Base-by-base conservation (phyloP, 768 basidiomycete species). In the Imleria badia region DNA sequence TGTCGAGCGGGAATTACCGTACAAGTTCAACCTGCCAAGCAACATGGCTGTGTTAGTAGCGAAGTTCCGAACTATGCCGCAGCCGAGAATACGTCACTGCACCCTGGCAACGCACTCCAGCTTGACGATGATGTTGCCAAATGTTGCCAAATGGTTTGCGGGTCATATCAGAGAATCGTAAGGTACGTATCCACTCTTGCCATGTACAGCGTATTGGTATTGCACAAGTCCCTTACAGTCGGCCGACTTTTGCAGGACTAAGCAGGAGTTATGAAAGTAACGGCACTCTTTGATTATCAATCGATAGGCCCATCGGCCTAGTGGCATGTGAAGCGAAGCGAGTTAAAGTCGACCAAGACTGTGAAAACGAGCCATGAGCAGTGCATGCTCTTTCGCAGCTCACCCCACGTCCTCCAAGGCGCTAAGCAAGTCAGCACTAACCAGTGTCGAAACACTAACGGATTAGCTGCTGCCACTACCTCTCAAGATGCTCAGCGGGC, bases 401-500 rank as follows among this genome's bases (percentile, higher is more conserved):
- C 44, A 39, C 33, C 35, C 14, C 22, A 45, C n/a, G 26, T 11
- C 36, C 45, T 36, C 22, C 19, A 41, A 29, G 45, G 15, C 36
- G 50, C 19, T 30, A 36, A 51, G 23, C 39, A 34, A 44, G 20
- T 20, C 40, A 22, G 23, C 51, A 33, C 30, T 10, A 15, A 19
- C 26, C 30, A 39, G 20, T 7, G 34, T 52, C 44, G 23, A 61
- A 42, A n/a, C 6, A 20, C 31, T 14, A 6, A 15, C 48, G 31
- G 15, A 44, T 8, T 34, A 51, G 17, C 40, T 40, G 33, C 23
- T 33, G 19, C 34, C 11, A 6, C 42, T n/a, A 9, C 31, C 12
- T 42, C 7, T 29, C 48, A 64, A 68, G 64, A 46, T 17, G 17
- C 33, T 48, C 48, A 45, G 44, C 40, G 34, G 39, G 19, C 23